Evolutionary conservation across 495 filamentous ascomycete genomes (phyloP).

Genomic region (Rhypophila decipiens): DNA sequence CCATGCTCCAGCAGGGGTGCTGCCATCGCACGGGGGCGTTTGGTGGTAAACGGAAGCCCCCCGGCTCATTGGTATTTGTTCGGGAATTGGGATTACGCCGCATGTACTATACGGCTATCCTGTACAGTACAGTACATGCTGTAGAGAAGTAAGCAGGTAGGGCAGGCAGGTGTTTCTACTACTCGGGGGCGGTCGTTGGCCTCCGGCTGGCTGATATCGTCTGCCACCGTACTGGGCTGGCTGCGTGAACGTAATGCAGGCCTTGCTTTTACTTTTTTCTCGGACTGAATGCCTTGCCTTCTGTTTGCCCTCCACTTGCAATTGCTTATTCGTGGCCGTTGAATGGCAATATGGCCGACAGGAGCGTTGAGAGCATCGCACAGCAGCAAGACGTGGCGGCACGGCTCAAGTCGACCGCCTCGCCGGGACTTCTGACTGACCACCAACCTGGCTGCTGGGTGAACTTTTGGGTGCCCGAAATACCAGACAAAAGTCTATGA

Average conservation of each 20-base stretch:
- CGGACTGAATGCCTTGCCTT: too few relatives aligned
- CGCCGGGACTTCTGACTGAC: neutral
- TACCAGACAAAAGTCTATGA: too few relatives aligned
- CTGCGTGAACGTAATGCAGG: too few relatives aligned
- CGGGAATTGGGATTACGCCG: constrained; percentile 5
- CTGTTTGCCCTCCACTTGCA: neutral
- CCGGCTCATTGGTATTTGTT: constrained; percentile 20
- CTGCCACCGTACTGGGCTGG: too few relatives aligned
- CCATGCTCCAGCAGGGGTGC: constrained; percentile 17
- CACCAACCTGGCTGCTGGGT: neutral
- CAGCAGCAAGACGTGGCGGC: neutral
- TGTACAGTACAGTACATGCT: too few relatives aligned
- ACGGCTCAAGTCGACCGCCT: neutral
- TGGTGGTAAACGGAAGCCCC: too few relatives aligned
- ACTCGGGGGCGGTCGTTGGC: too few relatives aligned
- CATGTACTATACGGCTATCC: too few relatives aligned
- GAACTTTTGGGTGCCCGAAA: neutral
- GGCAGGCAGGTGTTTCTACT: too few relatives aligned
- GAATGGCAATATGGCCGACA: neutral
- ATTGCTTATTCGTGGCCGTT: neutral
- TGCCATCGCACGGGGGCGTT: constrained; percentile 1
- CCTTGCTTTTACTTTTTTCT: too few relatives aligned
- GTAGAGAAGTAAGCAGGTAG: too few relatives aligned
- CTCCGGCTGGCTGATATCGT: too few relatives aligned
- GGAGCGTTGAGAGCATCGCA: neutral